phyloP scores from a whole-genome alignment of 768 basidiomycete genomes.

The Cyathus striatus region DNA sequence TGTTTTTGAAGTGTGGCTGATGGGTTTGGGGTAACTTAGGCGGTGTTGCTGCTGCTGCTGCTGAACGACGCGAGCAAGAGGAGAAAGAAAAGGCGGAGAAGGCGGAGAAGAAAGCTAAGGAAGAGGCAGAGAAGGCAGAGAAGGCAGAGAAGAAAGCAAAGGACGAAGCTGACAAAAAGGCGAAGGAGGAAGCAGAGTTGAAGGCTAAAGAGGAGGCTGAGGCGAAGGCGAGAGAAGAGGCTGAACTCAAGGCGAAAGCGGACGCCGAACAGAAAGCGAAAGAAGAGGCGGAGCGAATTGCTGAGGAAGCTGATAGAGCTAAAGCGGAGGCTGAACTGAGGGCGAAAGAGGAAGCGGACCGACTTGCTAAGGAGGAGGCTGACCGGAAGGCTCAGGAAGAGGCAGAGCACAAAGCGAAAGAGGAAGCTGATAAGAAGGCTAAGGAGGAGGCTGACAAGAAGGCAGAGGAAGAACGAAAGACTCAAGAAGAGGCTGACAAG shows the following conservation, averaged over 20 bases:
- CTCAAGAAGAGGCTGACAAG: slow-evolving; percentile 1
- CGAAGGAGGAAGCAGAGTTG: slow-evolving; percentile 5
- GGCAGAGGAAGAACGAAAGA: slow-evolving; percentile 3
- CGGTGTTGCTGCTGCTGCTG: slow-evolving; percentile 7
- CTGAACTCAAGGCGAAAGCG: slow-evolving; percentile 8
- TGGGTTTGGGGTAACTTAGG: neutral
- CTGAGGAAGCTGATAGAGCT: slow-evolving; percentile 1
- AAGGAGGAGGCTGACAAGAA: slow-evolving; percentile 14
- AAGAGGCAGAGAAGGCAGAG: slow-evolving; percentile 6
- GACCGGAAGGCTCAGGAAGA: slow-evolving; percentile 8
- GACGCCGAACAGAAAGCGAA: slow-evolving; percentile 7
- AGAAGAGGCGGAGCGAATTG: slow-evolving; percentile 2
- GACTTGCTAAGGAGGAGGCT: slow-evolving; percentile 12
- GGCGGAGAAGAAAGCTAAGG: slow-evolving; percentile 5
- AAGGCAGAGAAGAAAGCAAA: slow-evolving; percentile 7
- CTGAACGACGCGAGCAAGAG: slow-evolving; percentile 4
- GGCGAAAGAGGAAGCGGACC: slow-evolving; percentile 6
- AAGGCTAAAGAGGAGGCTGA: slow-evolving; percentile 10
- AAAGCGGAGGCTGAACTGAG: slow-evolving; percentile 5
- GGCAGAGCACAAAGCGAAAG: slow-evolving; percentile 2
- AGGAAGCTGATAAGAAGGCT: slow-evolving; percentile 10
- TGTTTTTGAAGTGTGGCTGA: neutral
- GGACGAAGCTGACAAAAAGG: slow-evolving; percentile 4
- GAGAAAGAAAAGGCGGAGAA: slow-evolving; percentile 7
- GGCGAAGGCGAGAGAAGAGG: slow-evolving; percentile 3